These are phyloP conservation scores for Boletus semigastroideus DNA, from an alignment of 1,284 basidiomycete genomes.

Conservation along the genomic window DNA sequence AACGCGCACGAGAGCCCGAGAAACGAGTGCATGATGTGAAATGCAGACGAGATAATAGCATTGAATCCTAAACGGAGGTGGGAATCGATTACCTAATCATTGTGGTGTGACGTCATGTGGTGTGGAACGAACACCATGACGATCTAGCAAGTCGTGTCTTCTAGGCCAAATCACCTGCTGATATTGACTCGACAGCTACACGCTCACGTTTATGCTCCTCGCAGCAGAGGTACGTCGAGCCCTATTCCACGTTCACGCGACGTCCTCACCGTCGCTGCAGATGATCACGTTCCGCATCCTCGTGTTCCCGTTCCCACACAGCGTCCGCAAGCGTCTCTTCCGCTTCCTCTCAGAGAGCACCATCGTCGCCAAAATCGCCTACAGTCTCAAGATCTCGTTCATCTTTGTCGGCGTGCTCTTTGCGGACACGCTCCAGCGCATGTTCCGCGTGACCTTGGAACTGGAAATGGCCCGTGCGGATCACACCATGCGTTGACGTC, in stretches of 20 bases:
- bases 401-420: conserved; percentile 90
- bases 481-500: conserved; percentile 57
- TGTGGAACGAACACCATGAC: conserved; percentile 67
- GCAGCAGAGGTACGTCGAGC: conserved; percentile 55
- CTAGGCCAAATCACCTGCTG: background rate
- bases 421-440: conserved; percentile 89
- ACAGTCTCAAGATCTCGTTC: conserved; percentile 90
- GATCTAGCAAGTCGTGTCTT: conserved; percentile 59
- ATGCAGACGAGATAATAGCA: too few relatives aligned
- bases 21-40: too few relatives aligned
- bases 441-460: conserved; percentile 84
- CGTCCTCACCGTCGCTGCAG: conserved; percentile 27
- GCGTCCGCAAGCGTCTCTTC: conserved; percentile 71
- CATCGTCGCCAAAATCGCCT: conserved; percentile 71
- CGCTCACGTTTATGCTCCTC: conserved; percentile 75
- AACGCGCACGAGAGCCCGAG: too few relatives aligned
- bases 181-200: conserved; percentile 48
- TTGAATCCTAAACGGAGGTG: too few relatives aligned
- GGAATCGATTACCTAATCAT: background rate
- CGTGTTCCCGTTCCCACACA: conserved; percentile 75
- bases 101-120: conserved; percentile 27
- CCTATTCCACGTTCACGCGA: too few relatives aligned
- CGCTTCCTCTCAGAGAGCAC: conserved; percentile 72
- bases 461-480: conserved; percentile 68
- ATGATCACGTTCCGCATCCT: conserved; percentile 76